These are phyloP conservation scores for Bretschneidera sinensis DNA, from an alignment of 345 rosid genomes.

Conservation along the genomic window DNA sequence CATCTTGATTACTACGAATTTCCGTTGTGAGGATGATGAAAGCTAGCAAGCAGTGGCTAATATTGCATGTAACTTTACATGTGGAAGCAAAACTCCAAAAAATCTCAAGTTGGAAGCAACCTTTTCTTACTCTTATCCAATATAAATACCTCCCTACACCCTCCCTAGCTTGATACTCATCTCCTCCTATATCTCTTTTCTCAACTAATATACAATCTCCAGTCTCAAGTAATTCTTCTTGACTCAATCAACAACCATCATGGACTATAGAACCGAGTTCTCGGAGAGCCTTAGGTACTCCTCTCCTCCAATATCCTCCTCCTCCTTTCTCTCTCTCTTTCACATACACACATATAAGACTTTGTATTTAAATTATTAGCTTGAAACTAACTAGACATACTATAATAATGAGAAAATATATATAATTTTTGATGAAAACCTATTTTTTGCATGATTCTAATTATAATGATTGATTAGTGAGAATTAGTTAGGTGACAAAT, in stretches of 20 bases:
- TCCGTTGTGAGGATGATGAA: neutral
- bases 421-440: no score
- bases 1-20: slow-evolving; percentile 27
- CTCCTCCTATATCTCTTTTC: slow-evolving; percentile 5
- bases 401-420: no score
- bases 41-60: neutral
- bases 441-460: no score
- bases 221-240: neutral
- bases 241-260: slow-evolving; percentile 9
- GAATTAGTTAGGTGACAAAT: no score
- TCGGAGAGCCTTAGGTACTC: slow-evolving; percentile 41
- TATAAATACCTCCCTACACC: slow-evolving; percentile 31
- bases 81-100: slow-evolving; percentile 13
- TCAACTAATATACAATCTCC: slow-evolving; percentile 4
- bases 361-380: no score
- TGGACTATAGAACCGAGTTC: slow-evolving; percentile 41
- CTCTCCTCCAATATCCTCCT: no score
- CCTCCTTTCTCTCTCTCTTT: neutral
- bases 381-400: no score
- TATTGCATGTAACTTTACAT: no score
- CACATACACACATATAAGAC: neutral
- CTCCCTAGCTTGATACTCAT: slow-evolving; percentile 25
- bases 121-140: neutral
- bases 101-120: slow-evolving; percentile 17
- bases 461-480: no score